These are phyloP conservation scores for Boletus sp. DNA, from an alignment of 768 basidiomycete genomes.

Conservation along the genomic window DNA sequence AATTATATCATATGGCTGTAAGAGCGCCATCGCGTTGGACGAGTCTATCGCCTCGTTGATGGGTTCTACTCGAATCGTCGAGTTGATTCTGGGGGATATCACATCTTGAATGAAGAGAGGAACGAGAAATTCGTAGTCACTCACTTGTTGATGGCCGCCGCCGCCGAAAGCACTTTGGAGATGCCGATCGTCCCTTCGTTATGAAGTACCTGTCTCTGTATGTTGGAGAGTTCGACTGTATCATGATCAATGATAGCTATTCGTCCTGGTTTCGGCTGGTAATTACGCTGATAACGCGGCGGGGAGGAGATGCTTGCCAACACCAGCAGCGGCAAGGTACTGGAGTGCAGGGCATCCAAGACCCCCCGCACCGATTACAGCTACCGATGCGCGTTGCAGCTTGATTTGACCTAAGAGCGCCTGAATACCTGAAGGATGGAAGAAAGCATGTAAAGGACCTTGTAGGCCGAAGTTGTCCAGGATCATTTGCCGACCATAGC, in stretches of 20 bases:
- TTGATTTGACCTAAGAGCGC: slow-evolving; percentile 71
- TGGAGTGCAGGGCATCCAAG: slow-evolving; percentile 95
- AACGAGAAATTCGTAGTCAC: background rate
- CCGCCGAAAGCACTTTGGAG: slow-evolving; percentile 82
- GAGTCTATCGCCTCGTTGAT: slow-evolving; percentile 53
- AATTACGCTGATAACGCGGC: background rate
- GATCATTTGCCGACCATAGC: slow-evolving; percentile 98
- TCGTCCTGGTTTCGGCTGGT: slow-evolving; percentile 50
- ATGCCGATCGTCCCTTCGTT: slow-evolving; percentile 66
- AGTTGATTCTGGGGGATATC: slow-evolving; percentile 63
- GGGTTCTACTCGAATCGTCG: slow-evolving; percentile 57
- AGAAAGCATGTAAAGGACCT: slow-evolving; percentile 44
- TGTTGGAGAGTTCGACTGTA: slow-evolving; percentile 81
- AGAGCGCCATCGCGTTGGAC: slow-evolving; percentile 60
- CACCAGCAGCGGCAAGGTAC: slow-evolving; percentile 88
- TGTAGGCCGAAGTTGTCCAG: slow-evolving; percentile 82
- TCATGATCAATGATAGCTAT: slow-evolving; percentile 91
- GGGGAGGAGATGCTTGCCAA: slow-evolving; percentile 55
- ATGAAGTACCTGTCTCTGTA: slow-evolving; percentile 93
- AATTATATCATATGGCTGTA: slow-evolving; percentile 68
- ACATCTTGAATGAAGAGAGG: slow-evolving; percentile 1
- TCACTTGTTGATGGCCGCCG: slow-evolving; percentile 64
- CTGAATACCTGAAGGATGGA: slow-evolving; percentile 1
- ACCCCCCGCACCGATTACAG: slow-evolving; percentile 93
- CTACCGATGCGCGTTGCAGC: slow-evolving; percentile 70